Evolutionary conservation across 495 filamentous ascomycete species (phyloP), one percentile per base, ranked within the genome.

Genomic region (Penicillium cinerascens): DNA sequence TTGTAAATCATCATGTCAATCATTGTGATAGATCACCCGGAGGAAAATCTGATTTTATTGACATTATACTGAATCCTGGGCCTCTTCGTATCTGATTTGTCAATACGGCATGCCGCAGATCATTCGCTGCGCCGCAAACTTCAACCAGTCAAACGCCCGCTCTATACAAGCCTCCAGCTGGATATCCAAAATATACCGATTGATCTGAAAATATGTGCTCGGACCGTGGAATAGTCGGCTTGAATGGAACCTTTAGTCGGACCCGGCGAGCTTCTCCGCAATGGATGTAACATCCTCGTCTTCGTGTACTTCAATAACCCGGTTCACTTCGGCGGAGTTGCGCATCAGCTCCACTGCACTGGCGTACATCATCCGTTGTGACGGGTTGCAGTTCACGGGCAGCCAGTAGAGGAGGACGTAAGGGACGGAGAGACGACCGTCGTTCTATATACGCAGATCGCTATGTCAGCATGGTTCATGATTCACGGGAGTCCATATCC

Each of bases 381-480:
- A 86, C 53, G 75, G 79, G 67, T 93, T 95, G 73, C 88, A 91
- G 41, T 92, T 96, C 41, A 82, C 86, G 16, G 93, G 93, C 42
- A 97, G 80, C 70, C 92, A 96, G 74, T 91, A 96, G 35, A 98
- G 73, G 64, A 98, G 82, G 38, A 96, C 91, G 67, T 97, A 98
- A 21, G 92, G 93, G 22, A 87, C 84, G 0, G 85, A 74, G 18
- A 79, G 70, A 23, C 86, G 74, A 38, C 87, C 86, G 22, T 81
- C 84, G 15, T 74, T 69, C 83, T 87, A 47, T 35, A 40, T 46
- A 21, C 17, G 15, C 22, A 37, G 11, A 38, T 29, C 44, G 16
- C 35, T 47, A 20, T 18, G 38, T 59, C 48, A 46, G 47, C 13
- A 4, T 11, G 7, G 6, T 35, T 43, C 15, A n/a, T n/a, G n/a